phyloP scores from a whole-genome alignment of 768 basidiomycete species.

The Mycena crocata region DNA sequence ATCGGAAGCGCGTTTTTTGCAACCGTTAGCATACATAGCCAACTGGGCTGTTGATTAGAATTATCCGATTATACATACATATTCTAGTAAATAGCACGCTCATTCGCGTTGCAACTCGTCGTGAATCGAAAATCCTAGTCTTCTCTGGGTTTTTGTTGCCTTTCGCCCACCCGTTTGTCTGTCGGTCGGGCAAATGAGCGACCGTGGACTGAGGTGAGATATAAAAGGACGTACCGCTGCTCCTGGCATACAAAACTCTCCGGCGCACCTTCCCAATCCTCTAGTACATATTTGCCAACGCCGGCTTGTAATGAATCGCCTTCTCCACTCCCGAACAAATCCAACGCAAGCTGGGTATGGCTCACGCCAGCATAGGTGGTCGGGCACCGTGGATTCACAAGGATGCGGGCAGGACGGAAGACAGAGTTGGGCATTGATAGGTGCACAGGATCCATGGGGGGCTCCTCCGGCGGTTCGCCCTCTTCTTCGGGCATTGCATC shows the following conservation, averaged over 20 bases:
- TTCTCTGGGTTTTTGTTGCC: constrained; percentile 88
- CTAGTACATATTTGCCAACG: constrained; percentile 82
- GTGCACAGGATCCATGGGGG: constrained; percentile 47
- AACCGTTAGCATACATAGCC: too few relatives aligned
- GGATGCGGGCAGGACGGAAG: constrained; percentile 89
- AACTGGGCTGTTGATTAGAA: too few relatives aligned
- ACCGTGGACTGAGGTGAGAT: constrained; percentile 6
- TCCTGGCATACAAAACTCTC: constrained; percentile 99
- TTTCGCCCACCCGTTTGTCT: constrained; percentile 91
- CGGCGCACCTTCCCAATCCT: constrained; percentile 97
- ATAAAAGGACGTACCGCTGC: constrained; percentile 66
- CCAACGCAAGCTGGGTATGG: constrained; percentile 94
- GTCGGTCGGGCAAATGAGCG: constrained; percentile 4
- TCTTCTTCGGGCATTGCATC: constrained; percentile 85
- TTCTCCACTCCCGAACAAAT: constrained; percentile 85
- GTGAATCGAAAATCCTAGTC: constrained; percentile 86
- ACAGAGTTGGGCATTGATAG: constrained; percentile 87
- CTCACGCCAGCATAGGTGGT: constrained; percentile 98
- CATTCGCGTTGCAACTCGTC: constrained; percentile 63
- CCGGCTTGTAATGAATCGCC: constrained; percentile 65
- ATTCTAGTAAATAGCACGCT: constrained; percentile 23
- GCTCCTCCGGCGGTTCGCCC: constrained; percentile 55
- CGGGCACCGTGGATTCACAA: constrained; percentile 96
- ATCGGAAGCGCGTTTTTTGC: too few relatives aligned
- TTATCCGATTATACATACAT: constrained; percentile 22